phyloP scores from a whole-genome alignment of 345 rosid genomes.

The Schrenkiella parvula region DNA sequence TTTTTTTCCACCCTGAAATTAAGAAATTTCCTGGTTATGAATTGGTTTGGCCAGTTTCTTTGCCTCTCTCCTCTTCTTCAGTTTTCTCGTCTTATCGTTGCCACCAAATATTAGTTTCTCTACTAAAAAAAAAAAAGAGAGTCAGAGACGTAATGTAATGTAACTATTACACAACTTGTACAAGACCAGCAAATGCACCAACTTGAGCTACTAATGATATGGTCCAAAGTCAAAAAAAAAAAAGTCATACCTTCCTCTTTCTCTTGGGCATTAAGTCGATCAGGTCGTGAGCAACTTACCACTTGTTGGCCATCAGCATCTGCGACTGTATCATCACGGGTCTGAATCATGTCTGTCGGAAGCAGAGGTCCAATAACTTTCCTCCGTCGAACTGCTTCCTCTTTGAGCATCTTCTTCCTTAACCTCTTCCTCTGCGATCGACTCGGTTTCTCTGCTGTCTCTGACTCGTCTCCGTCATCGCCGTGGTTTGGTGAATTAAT shows the following conservation, averaged over 20 bases:
- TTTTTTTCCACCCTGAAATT: neutral
- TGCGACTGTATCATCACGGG: neutral
- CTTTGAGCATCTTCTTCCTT: conserved; percentile 65
- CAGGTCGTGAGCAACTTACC: conserved; percentile 28
- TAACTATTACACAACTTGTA: neutral
- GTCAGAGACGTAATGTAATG: neutral
- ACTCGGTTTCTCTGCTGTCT: conserved; percentile 36
- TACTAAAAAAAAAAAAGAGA: conserved; percentile 4
- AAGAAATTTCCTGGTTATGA: neutral
- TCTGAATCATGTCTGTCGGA: conserved; percentile 24
- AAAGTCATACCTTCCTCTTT: conserved; percentile 18
- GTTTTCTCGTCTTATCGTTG: conserved; percentile 33
- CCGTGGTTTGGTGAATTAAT: conserved; percentile 25
- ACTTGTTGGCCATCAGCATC: conserved; percentile 1
- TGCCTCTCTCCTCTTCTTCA: conserved; percentile 52
- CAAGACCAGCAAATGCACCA: neutral
- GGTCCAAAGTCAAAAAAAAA: neutral
- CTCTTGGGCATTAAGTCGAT: conserved; percentile 53
- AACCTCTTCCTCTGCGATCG: conserved; percentile 78
- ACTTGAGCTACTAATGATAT: neutral
- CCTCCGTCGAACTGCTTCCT: conserved; percentile 48
- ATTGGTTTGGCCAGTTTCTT: conserved; percentile 43
- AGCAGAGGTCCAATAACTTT: conserved; percentile 60
- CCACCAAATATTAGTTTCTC: conserved; percentile 1
- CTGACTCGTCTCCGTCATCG: neutral